phyloP scores from a whole-genome alignment of 2,329 filamentous ascomycete species.

The Stemphylium beticola region DNA sequence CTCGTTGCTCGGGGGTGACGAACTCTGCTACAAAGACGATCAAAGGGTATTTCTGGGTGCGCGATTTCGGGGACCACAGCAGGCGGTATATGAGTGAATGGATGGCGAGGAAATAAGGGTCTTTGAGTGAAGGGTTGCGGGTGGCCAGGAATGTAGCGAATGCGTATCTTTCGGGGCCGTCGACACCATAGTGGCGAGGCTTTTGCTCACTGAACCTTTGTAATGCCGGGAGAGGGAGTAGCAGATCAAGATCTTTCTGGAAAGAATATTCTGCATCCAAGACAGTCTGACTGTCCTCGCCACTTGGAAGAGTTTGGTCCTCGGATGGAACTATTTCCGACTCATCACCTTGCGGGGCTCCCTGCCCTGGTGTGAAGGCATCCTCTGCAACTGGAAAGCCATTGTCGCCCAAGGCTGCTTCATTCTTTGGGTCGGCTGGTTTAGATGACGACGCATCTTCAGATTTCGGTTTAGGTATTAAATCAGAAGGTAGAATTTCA shows the following conservation, averaged over 20 bases:
- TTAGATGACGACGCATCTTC: not conserved
- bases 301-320: not conserved
- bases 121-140: constrained; percentile 38
- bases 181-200: constrained; percentile 35
- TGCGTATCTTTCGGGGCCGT: constrained; percentile 25
- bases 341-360: not conserved
- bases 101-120: constrained; percentile 46
- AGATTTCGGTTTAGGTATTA: not conserved
- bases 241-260: constrained; percentile 35
- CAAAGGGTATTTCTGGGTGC: constrained; percentile 34
- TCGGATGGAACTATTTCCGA: not conserved
- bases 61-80: constrained; percentile 40
- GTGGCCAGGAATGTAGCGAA: constrained; percentile 46
- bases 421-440: not conserved
- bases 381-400: not conserved
- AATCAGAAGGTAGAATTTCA: constrained; percentile 6
- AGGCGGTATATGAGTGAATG: constrained; percentile 42
- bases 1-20: constrained; percentile 39
- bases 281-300: not conserved
- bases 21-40: constrained; percentile 45
- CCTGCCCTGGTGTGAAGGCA: not conserved
- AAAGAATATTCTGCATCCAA: constrained; percentile 29
- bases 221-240: constrained; percentile 26
- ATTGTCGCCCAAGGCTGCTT: not conserved
- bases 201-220: constrained; percentile 18